Percentiles rank a stretch among this genome's conserved stretches.
Evolutionary conservation across 106 monocot genomes (phyloP).

Genomic region (Phalaenopsis aphrodite): DNA sequence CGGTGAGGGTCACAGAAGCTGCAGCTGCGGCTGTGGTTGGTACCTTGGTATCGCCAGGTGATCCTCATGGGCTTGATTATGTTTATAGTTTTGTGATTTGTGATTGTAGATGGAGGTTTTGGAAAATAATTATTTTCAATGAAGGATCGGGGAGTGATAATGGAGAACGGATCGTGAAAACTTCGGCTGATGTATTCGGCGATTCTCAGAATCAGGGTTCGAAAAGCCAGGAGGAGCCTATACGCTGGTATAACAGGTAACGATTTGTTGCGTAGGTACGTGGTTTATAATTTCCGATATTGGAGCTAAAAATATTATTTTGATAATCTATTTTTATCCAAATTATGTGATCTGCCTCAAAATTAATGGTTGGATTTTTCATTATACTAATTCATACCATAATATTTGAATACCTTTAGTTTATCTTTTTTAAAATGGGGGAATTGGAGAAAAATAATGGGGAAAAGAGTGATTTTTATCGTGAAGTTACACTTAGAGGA

Average conservation of each 20-base stretch:
- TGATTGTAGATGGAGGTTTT: background rate
- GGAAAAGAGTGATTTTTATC: constrained; percentile 1
- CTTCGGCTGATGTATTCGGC: constrained; percentile 25
- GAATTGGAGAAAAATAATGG: background rate
- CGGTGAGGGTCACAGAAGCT: constrained; percentile 62
- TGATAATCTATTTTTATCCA: background rate
- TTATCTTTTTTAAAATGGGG: background rate
- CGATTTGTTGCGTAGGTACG: background rate
- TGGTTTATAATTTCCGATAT: too few relatives aligned
- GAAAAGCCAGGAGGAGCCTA: constrained; percentile 63
- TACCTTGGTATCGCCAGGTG: constrained; percentile 63
- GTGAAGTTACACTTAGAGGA: background rate
- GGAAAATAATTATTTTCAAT: constrained; percentile 2
- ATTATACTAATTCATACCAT: background rate
- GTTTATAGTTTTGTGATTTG: background rate
- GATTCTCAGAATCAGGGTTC: constrained; percentile 73
- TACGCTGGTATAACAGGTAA: constrained; percentile 95
- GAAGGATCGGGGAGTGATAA: constrained; percentile 55
- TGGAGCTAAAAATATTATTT: background rate
- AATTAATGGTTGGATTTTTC: background rate
- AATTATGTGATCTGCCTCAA: background rate
- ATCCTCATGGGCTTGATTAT: background rate
- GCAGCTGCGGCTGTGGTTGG: constrained; percentile 19
- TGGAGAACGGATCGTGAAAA: constrained; percentile 39
- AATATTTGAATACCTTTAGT: background rate